Percentiles rank a stretch among this genome's conserved stretches.
Evolutionary conservation across 2,329 filamentous ascomycete genomes (phyloP).

Genomic region (Pseudogymnoascus sp.): DNA sequence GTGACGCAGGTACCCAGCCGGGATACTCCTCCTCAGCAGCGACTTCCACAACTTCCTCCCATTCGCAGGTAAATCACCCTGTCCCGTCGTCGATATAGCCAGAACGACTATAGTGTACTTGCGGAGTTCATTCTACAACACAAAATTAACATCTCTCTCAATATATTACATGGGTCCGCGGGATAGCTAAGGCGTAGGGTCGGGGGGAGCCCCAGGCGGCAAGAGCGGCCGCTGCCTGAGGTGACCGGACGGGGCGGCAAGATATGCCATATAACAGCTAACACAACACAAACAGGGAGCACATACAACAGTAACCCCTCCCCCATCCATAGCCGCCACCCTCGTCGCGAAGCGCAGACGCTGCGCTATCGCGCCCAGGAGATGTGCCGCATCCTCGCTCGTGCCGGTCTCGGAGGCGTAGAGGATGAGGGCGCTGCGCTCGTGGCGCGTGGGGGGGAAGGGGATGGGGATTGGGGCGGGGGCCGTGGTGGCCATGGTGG

Average conservation of each 20-base stretch:
- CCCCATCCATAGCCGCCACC: slow-evolving; percentile 68
- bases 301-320: slow-evolving; percentile 60
- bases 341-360: slow-evolving; percentile 70
- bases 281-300: slow-evolving; percentile 8
- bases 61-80: slow-evolving; percentile 87
- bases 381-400: slow-evolving; percentile 81
- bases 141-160: slow-evolving; percentile 13
- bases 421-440: slow-evolving; percentile 58
- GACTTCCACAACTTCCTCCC: slow-evolving; percentile 76
- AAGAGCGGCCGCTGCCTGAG: neutral
- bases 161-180: slow-evolving; percentile 18
- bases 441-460: slow-evolving; percentile 16
- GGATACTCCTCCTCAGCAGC: slow-evolving; percentile 69
- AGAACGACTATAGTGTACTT: slow-evolving; percentile 60
- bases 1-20: slow-evolving; percentile 57
- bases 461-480: neutral
- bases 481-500: neutral
- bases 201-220: neutral
- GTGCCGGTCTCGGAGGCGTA: slow-evolving; percentile 97
- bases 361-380: slow-evolving; percentile 66
- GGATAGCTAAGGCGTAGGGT: slow-evolving; percentile 17
- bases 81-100: slow-evolving; percentile 83
- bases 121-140: slow-evolving; percentile 40
- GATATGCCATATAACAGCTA: neutral
- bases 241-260: neutral